phyloP scores from a whole-genome alignment of 345 rosid genomes.

The Pelargonium nanum region DNA sequence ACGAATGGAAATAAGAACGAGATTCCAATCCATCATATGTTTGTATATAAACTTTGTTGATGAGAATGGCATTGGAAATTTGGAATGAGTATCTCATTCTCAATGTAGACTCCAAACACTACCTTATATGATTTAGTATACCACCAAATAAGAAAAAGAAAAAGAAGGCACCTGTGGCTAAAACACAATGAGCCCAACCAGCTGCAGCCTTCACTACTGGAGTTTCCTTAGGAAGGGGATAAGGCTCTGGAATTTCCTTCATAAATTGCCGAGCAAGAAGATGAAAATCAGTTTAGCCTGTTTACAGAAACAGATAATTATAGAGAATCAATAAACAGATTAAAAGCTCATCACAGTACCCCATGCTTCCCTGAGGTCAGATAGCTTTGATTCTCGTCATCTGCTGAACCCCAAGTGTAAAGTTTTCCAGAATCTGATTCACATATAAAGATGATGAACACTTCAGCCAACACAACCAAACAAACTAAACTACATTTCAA shows the following conservation, averaged over 20 bases:
- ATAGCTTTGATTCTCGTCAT: slow-evolving; percentile 97
- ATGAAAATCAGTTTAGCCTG: no score
- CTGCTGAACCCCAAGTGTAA: slow-evolving; percentile 97
- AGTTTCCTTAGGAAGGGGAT: slow-evolving; percentile 76
- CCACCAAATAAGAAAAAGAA: background rate
- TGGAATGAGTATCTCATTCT: no score
- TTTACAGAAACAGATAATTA: no score
- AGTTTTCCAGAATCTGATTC: slow-evolving; percentile 81
- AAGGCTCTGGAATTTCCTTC: slow-evolving; percentile 90
- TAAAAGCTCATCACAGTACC: slow-evolving; percentile 29
- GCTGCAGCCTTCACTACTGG: slow-evolving; percentile 66
- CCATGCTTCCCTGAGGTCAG: slow-evolving; percentile 94
- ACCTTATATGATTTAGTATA: no score
- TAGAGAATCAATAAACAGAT: background rate
- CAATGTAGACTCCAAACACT: no score
- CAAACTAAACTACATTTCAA: background rate
- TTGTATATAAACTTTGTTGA: no score
- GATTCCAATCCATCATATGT: no score
- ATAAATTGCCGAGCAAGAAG: slow-evolving; percentile 6
- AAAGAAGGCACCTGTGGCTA: slow-evolving; percentile 54
- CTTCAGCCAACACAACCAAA: no score
- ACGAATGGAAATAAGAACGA: no score
- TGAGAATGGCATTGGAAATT: no score
- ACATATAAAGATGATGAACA: background rate
- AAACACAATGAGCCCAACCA: slow-evolving; percentile 97